Percentiles rank a stretch among this genome's conserved stretches.
Evolutionary conservation across 371 early-diverging fungal genomes (phyloP).

Genomic region (Rhizopus stolonifer): DNA sequence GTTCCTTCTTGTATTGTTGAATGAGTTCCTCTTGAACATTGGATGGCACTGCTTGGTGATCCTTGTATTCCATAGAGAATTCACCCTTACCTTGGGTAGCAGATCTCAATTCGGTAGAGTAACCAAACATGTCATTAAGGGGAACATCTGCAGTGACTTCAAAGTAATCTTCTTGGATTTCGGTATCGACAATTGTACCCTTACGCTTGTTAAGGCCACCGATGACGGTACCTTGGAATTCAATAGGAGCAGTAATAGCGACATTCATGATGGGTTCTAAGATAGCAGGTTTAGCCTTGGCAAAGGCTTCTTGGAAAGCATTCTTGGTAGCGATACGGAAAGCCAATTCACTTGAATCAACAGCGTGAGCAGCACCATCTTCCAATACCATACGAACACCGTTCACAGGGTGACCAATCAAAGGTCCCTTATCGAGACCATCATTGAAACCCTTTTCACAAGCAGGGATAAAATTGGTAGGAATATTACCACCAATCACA

Average conservation of each 20-base stretch:
- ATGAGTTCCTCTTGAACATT: conserved; percentile 85
- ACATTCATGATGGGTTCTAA: conserved; percentile 98
- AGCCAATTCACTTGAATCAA: conserved; percentile 96
- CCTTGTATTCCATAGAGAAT: conserved; percentile 96
- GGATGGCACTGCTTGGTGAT: conserved; percentile 80
- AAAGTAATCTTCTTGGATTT: conserved; percentile 93
- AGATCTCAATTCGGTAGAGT: conserved; percentile 92
- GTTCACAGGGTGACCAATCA: conserved; percentile 92
- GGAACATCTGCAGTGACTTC: conserved; percentile 84
- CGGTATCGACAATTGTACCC: conserved; percentile 92
- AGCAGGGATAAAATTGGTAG: conserved; percentile 92
- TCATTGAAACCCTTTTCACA: conserved; percentile 96
- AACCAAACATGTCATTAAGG: conserved; percentile 97
- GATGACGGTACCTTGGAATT: conserved; percentile 94
- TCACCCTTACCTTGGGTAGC: conserved; percentile 98
- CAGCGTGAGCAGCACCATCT: conserved; percentile 93
- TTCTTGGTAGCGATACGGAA: conserved; percentile 89
- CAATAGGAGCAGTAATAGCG: conserved; percentile 84
- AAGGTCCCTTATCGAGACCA: conserved; percentile 86
- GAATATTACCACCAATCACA: conserved; percentile 94
- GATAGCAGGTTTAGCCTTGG: conserved; percentile 78
- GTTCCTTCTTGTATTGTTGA: conserved; percentile 63
- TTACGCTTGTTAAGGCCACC: conserved; percentile 95
- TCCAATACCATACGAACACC: conserved; percentile 88
- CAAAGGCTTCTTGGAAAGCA: conserved; percentile 90